Percentiles rank a stretch among this genome's conserved stretches.
These are phyloP conservation scores for Paraglomus occultum DNA, from an alignment of 192 early-diverging fungal genomes.

Conservation along the genomic window DNA sequence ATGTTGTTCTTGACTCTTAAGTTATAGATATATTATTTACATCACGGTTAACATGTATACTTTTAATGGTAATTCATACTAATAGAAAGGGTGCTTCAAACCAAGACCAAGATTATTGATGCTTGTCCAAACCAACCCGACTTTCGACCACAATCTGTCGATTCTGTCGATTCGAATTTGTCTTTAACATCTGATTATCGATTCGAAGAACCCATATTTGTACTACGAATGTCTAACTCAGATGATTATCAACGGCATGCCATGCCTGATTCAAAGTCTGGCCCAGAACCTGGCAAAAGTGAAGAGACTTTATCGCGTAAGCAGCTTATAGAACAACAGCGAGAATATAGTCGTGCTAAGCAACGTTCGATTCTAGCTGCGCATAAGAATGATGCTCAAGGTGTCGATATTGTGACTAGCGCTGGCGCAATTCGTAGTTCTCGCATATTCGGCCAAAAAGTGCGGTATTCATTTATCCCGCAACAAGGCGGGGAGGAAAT, in stretches of 20 bases:
- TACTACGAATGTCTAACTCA: constrained; percentile 17
- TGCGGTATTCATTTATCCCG: constrained; percentile 47
- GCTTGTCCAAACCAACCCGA: constrained; percentile 8
- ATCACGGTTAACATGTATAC: background rate
- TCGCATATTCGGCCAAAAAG: constrained; percentile 38
- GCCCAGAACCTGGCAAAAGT: background rate
- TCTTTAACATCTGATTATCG: constrained; percentile 22
- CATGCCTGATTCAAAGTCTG: background rate
- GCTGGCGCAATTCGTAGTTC: constrained; percentile 43
- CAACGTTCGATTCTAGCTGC: constrained; percentile 16
- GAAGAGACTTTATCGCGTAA: constrained; percentile 4
- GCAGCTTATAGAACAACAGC: constrained; percentile 28
- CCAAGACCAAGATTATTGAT: background rate
- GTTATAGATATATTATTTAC: background rate
- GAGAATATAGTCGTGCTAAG: constrained; percentile 23
- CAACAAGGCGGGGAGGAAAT: constrained; percentile 37
- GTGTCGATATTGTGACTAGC: constrained; percentile 38
- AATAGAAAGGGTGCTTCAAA: constrained; percentile 15
- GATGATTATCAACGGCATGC: constrained; percentile 11
- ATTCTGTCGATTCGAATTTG: constrained; percentile 18
- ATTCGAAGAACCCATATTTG: constrained; percentile 29
- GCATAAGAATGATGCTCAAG: constrained; percentile 35
- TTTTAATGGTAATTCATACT: background rate
- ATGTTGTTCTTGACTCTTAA: background rate
- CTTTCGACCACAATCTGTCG: constrained; percentile 17